These are phyloP conservation scores for Fusarium sp. DNA, from an alignment of 2,329 filamentous ascomycete genomes.

Conservation along the genomic window DNA sequence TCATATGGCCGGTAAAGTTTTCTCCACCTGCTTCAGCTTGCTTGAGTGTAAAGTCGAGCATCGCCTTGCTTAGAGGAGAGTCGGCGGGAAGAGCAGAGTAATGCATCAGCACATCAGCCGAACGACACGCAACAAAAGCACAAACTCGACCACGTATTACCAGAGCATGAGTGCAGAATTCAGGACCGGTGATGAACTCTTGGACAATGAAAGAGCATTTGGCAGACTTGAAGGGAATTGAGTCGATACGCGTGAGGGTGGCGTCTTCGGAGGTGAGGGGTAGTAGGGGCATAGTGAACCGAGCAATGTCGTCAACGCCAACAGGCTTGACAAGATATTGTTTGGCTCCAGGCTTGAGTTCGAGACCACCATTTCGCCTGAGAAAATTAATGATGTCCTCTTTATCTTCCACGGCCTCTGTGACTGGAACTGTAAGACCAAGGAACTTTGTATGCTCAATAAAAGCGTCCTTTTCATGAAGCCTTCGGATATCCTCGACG, in stretches of 20 bases:
- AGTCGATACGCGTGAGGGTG: conserved; percentile 69
- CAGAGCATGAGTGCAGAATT: conserved; percentile 81
- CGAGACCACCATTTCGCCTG: conserved; percentile 47
- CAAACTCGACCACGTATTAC: conserved; percentile 75
- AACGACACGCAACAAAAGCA: conserved; percentile 77
- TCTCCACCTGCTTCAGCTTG: conserved; percentile 67
- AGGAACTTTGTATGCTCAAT: conserved; percentile 69
- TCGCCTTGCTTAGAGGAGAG: conserved; percentile 69
- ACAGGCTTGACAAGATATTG: conserved; percentile 78
- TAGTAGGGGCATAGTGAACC: conserved; percentile 75
- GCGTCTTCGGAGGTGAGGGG: conserved; percentile 67
- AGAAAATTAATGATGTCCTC: conserved; percentile 69
- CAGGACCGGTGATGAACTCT: conserved; percentile 72
- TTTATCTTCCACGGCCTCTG: conserved; percentile 66
- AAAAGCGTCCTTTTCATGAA: conserved; percentile 78
- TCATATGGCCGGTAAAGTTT: conserved; percentile 77
- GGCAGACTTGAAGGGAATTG: conserved; percentile 60
- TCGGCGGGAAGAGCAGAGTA: conserved; percentile 72
- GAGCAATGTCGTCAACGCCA: conserved; percentile 71
- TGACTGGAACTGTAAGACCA: conserved; percentile 68
- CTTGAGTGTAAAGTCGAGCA: conserved; percentile 75
- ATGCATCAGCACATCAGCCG: conserved; percentile 74
- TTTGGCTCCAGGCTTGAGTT: conserved; percentile 48
- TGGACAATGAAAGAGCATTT: conserved; percentile 67
- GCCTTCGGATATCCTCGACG: conserved; percentile 65